Conservation (phyloP, 441 rosid species). For the Brassica hybrid region DNA sequence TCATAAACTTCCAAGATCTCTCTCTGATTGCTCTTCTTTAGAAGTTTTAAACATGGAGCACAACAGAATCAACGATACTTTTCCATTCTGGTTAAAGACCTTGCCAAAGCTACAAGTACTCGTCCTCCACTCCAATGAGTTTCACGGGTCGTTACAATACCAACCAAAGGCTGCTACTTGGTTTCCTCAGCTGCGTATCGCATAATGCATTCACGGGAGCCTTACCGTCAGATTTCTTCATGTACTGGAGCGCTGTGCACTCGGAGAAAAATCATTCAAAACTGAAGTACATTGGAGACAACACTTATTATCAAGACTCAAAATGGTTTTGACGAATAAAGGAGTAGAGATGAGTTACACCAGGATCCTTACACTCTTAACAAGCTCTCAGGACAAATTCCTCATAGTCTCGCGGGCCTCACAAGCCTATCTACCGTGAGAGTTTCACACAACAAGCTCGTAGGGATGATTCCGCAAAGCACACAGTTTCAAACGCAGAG, state of each 20-base stretch:
- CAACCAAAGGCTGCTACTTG: background rate
- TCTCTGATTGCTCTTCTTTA: background rate
- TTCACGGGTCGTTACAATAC: background rate
- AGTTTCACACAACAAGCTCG: conserved; percentile 2
- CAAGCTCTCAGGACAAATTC: background rate
- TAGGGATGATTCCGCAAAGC: background rate
- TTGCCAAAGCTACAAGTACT: background rate
- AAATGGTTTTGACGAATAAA: background rate
- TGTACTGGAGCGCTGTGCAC: background rate
- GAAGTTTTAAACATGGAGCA: background rate
- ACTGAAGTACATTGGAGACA: background rate
- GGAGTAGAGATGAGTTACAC: background rate
- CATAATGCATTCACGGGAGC: background rate
- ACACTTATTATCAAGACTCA: background rate
- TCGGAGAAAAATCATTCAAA: background rate
- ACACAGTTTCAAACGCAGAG: background rate
- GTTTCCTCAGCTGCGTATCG: background rate
- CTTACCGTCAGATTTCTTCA: conserved; percentile 1
- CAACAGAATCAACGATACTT: background rate
- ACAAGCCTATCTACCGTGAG: background rate
- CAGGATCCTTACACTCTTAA: background rate
- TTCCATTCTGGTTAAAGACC: background rate
- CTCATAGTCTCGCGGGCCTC: background rate
- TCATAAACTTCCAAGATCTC: background rate
- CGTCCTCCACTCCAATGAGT: background rate